Conservation (phyloP, 2,329 filamentous ascomycete species). For the Monilinia laxa region DNA sequence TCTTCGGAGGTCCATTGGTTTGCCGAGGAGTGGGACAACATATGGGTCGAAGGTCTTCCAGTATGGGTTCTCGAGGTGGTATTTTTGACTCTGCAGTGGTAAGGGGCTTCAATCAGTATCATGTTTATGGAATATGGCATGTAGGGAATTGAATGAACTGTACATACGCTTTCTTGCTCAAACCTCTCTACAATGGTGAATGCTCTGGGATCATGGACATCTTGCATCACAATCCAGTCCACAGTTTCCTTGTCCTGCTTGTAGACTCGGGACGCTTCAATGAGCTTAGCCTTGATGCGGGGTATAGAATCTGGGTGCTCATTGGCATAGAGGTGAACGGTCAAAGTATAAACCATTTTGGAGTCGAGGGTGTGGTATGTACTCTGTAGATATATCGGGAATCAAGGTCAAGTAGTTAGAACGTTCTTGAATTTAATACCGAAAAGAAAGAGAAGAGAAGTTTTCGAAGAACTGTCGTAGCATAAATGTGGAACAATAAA, state of each 20-base stretch:
- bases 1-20: slow-evolving; percentile 67
- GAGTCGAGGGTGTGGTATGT: neutral
- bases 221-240: slow-evolving; percentile 76
- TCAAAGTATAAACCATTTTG: slow-evolving; percentile 67
- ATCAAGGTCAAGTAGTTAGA: neutral
- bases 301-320: slow-evolving; percentile 60
- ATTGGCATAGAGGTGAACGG: slow-evolving; percentile 69
- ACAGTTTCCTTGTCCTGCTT: slow-evolving; percentile 69
- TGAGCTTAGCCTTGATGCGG: slow-evolving; percentile 69
- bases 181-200: slow-evolving; percentile 78
- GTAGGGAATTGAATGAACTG: neutral
- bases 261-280: slow-evolving; percentile 73
- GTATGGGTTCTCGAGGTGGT: slow-evolving; percentile 53
- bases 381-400: neutral
- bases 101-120: slow-evolving; percentile 14
- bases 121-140: slow-evolving; percentile 26
- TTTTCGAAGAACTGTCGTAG: slow-evolving; percentile 1
- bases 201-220: slow-evolving; percentile 62
- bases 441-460: neutral
- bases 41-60: slow-evolving; percentile 70
- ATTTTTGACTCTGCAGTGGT: slow-evolving; percentile 52
- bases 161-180: slow-evolving; percentile 59
- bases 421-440: neutral
- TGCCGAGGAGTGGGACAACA: slow-evolving; percentile 65
- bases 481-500: slow-evolving; percentile 13